Evolutionary conservation across 2,329 filamentous ascomycete genomes (phyloP), one percentile per base, ranked within the genome.

Genomic region (Pyrenochaeta sp.): DNA sequence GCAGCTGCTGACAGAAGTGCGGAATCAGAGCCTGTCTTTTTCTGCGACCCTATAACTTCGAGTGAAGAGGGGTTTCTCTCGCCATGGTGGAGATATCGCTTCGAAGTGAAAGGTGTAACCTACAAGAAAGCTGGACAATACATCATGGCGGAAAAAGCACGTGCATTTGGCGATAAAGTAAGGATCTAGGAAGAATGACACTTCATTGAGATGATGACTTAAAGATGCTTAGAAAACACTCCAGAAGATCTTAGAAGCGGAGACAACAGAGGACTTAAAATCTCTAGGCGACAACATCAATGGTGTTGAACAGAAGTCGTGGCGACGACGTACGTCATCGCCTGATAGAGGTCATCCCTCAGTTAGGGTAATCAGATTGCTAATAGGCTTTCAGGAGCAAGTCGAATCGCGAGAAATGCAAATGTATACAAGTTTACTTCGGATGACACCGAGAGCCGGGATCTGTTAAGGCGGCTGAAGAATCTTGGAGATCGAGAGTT

Each of bases 111-210:
- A 33, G n/a, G 15, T 14, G 18, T 36, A 18, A 36, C n/a, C 10
- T 53, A 44, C 15, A 1, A 39, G 15, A 31, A n/a, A 2, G 37
- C 32, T 23, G 50, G 45, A 12, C 50, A 53, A 12, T 44, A 23
- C 12, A 53, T 53, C 44, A n/a, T 53, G 27, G 50, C 50, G 3
- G 50, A 48, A 15, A 53, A 48, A 40, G 50, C 50, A 15, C 30
- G 39, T 1, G 14, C 14, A n/a, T 48, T 49, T 20, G 29, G 33
- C 10, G 50, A 51, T 30, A 29, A 31, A 18, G 48, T 32, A 45
- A 3, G 32, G 14, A 27, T 27, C 23, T 9, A 27, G 23, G 9
- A 27, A 27, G 23, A 5, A 27, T 27, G 23, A n/a, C 9, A 27
- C 4, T 27, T 27, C 23, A 27, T 27, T 27, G 9, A 27, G 23